These are phyloP conservation scores for Ophiocordyceps camponoti-saundersi DNA, from an alignment of 2,329 filamentous ascomycete species.

Conservation along the genomic window DNA sequence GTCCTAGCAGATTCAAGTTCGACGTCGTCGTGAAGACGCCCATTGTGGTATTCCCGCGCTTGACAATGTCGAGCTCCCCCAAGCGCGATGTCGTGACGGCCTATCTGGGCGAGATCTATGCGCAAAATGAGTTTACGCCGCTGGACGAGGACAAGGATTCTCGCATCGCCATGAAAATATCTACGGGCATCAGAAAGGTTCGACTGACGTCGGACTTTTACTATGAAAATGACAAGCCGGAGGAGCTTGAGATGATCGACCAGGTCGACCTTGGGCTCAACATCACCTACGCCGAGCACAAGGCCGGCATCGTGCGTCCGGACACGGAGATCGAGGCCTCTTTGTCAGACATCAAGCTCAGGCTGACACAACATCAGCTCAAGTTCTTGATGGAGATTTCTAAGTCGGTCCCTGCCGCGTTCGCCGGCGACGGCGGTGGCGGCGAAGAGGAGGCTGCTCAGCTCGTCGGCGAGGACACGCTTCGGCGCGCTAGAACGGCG, in stretches of 20 bases:
- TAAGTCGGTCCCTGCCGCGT: conserved; percentile 72
- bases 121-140: conserved; percentile 79
- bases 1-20: conserved; percentile 78
- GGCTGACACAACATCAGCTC: conserved; percentile 78
- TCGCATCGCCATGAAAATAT: conserved; percentile 73
- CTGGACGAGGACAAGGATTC: conserved; percentile 61
- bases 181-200: conserved; percentile 82
- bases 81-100: conserved; percentile 75
- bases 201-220: conserved; percentile 79
- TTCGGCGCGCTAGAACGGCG: conserved; percentile 28
- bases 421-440: conserved; percentile 50
- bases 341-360: conserved; percentile 86
- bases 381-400: conserved; percentile 81
- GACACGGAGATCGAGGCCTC: conserved; percentile 82
- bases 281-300: conserved; percentile 82
- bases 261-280: conserved; percentile 90
- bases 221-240: conserved; percentile 52
- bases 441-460: conserved; percentile 58
- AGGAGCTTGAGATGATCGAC: conserved; percentile 92
- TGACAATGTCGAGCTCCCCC: conserved; percentile 50
- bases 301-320: conserved; percentile 56
- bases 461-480: conserved; percentile 46
- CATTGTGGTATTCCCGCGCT: conserved; percentile 83
- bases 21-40: conserved; percentile 88
- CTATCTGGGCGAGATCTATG: conserved; percentile 93